Conservation (phyloP, 1,284 basidiomycete species). For the Marasmius sp. region DNA sequence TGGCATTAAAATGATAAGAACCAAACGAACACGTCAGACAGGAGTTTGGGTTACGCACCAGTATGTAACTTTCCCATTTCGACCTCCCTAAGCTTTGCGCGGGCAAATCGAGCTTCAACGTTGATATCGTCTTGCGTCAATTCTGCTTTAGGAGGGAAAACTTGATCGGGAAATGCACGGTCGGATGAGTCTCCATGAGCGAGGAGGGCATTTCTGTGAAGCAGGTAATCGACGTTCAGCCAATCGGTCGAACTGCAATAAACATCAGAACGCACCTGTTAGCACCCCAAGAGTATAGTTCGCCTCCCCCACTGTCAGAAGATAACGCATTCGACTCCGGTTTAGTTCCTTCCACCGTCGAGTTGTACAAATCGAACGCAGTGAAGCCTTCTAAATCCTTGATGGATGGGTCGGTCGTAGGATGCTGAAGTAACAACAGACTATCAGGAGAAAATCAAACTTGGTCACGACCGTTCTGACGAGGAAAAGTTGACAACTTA, state of each 20-base stretch:
- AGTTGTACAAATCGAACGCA: slow-evolving; percentile 93
- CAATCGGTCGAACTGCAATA: background rate
- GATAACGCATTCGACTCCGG: slow-evolving; percentile 44
- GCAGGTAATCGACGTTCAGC: slow-evolving; percentile 8
- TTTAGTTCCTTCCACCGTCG: slow-evolving; percentile 75
- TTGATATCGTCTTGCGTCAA: slow-evolving; percentile 25
- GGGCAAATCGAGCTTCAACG: slow-evolving; percentile 9
- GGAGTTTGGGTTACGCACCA: background rate
- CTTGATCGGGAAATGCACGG: slow-evolving; percentile 78
- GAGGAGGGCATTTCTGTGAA: slow-evolving; percentile 73
- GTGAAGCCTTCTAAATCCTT: slow-evolving; percentile 93
- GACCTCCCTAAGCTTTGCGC: slow-evolving; percentile 5
- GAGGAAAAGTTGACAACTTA: slow-evolving; percentile 32
- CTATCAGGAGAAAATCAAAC: slow-evolving; percentile 33
- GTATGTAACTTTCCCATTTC: slow-evolving; percentile 13
- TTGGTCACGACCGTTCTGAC: background rate
- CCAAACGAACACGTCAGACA: background rate
- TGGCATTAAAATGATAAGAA: background rate
- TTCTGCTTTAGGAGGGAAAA: slow-evolving; percentile 51
- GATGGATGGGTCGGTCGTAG: slow-evolving; percentile 72
- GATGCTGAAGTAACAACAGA: slow-evolving; percentile 71
- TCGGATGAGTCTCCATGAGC: slow-evolving; percentile 85
- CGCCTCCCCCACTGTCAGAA: slow-evolving; percentile 32
- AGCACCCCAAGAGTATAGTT: slow-evolving; percentile 90
- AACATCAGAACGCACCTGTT: slow-evolving; percentile 60